These are phyloP conservation scores for Debaryomyces sp. DNA, from an alignment of 1,139 yeast genomes.

Conservation along the genomic window DNA sequence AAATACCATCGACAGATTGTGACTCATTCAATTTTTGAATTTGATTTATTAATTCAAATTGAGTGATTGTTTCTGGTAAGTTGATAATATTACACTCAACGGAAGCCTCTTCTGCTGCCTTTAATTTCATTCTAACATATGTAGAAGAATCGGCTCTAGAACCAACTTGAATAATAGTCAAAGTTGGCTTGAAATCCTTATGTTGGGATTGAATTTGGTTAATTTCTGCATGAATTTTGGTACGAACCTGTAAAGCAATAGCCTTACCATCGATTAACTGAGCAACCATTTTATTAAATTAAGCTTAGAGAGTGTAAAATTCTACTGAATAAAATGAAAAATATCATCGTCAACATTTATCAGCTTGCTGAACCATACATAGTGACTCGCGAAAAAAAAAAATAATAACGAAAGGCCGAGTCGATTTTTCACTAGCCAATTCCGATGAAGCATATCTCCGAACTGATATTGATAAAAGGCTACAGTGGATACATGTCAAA, in stretches of 20 bases:
- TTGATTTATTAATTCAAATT: slow-evolving; percentile 59
- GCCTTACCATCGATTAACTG: slow-evolving; percentile 69
- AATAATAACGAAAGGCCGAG: not conserved
- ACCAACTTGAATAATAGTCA: slow-evolving; percentile 90
- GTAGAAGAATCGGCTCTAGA: slow-evolving; percentile 87
- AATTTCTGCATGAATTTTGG: slow-evolving; percentile 57
- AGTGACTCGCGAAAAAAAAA: slow-evolving; percentile 1
- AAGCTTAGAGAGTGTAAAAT: slow-evolving; percentile 12
- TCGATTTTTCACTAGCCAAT: not conserved
- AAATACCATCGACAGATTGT: slow-evolving; percentile 76
- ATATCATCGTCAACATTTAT: not conserved
- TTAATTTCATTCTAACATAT: slow-evolving; percentile 93
- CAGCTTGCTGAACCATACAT: not conserved
- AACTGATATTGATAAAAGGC: not conserved
- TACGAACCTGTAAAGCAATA: slow-evolving; percentile 60
- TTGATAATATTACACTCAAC: slow-evolving; percentile 71
- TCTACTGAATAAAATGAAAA: slow-evolving; percentile 6
- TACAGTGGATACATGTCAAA: not conserved
- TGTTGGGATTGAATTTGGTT: slow-evolving; percentile 52
- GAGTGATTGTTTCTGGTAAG: slow-evolving; percentile 62
- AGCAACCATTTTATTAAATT: slow-evolving; percentile 30
- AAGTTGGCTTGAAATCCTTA: slow-evolving; percentile 70
- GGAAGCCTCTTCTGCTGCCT: slow-evolving; percentile 86
- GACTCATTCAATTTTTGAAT: slow-evolving; percentile 69
- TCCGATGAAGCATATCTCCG: not conserved